A percentile compares a stretch with the other conserved stretches of the same genome.
phyloP scores from a whole-genome alignment of 257 asterid genomes.

The Solanum chaucha region DNA sequence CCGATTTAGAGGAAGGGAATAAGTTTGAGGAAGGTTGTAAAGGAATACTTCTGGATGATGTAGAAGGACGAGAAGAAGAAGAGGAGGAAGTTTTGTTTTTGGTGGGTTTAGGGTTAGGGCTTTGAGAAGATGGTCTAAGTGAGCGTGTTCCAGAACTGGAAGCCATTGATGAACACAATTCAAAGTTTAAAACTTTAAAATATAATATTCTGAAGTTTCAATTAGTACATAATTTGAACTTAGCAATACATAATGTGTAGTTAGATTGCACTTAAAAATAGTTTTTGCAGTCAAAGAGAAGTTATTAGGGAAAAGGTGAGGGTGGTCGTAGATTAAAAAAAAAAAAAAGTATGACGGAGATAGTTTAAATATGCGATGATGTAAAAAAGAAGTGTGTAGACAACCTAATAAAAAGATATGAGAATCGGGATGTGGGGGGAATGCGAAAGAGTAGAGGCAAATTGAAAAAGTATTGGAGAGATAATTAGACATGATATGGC shows the following conservation, averaged over 20 bases:
- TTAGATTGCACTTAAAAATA: too few species aligned
- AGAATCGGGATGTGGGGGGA: too few species aligned
- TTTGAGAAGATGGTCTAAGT: not conserved
- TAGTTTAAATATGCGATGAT: too few species aligned
- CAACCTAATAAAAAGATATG: too few species aligned
- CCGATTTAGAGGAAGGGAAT: constrained; percentile 51
- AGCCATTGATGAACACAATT: constrained; percentile 4
- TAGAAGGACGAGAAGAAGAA: not conserved
- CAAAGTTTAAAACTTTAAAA: not conserved
- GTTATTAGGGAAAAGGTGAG: too few species aligned
- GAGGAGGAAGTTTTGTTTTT: not conserved
- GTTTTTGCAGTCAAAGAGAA: too few species aligned
- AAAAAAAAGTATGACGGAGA: fast-evolving
- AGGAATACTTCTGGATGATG: constrained; percentile 3
- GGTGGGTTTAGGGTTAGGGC: not conserved
- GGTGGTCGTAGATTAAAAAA: too few species aligned
- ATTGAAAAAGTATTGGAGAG: too few species aligned
- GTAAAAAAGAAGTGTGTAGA: too few species aligned
- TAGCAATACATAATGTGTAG: not conserved
- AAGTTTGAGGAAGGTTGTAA: constrained; percentile 29
- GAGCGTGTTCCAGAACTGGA: constrained; percentile 6
- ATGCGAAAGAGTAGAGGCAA: too few species aligned
- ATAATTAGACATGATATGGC: too few species aligned
- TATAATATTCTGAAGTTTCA: too few species aligned
- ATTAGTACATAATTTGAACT: not conserved